phyloP scores from a whole-genome alignment of 139 green algal genomes.

The Pseudopediastrum boryanum region DNA sequence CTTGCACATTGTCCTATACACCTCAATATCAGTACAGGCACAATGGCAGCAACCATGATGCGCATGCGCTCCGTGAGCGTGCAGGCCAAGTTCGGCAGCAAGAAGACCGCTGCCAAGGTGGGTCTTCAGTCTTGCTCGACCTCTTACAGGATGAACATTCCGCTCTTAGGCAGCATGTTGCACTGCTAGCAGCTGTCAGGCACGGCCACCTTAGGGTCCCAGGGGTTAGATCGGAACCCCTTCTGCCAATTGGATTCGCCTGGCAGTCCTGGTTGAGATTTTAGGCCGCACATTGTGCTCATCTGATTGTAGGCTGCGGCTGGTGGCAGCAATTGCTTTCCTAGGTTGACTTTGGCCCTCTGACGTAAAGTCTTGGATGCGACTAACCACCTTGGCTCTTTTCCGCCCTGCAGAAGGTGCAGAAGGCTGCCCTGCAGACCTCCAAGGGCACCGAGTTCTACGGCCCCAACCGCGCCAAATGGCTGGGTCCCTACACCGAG shows the following conservation, averaged over 20 bases:
- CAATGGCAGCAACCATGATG: slow-evolving; percentile 11
- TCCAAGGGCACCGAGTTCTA: slow-evolving; percentile 23
- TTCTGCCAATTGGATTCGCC: background rate
- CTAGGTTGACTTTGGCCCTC: background rate
- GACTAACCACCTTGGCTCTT: background rate
- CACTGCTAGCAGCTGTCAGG: too few species aligned
- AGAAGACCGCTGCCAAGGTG: slow-evolving; percentile 19
- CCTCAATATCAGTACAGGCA: background rate
- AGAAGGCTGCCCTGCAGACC: slow-evolving; percentile 2
- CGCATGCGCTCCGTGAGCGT: slow-evolving; percentile 13
- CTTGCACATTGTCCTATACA: too few species aligned
- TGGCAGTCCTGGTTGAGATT: background rate
- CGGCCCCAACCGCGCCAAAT: slow-evolving; percentile 87
- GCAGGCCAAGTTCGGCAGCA: slow-evolving; percentile 23
- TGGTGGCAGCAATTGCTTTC: background rate
- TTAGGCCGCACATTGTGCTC: background rate
- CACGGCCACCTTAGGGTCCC: too few species aligned
- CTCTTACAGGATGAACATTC: too few species aligned
- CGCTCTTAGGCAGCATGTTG: too few species aligned
- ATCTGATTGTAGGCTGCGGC: background rate
- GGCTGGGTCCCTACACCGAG: slow-evolving; percentile 87
- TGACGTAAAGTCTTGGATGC: background rate
- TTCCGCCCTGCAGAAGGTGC: slow-evolving; percentile 9
- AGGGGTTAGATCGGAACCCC: background rate
- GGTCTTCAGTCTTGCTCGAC: background rate